phyloP scores from a whole-genome alignment of 345 rosid species.

The Rhodamnia argentea region DNA sequence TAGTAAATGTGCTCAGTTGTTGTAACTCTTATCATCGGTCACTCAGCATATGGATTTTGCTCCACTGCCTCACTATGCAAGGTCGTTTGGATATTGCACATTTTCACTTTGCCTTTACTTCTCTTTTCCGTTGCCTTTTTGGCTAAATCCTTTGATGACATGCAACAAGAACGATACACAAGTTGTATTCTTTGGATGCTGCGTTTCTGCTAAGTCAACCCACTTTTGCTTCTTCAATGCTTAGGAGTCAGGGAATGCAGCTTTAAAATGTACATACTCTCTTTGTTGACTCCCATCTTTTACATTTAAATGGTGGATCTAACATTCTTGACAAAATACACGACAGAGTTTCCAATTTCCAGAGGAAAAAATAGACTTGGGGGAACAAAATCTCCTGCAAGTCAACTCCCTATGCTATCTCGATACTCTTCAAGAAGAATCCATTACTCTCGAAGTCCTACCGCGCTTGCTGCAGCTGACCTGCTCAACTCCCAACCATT shows the following conservation, averaged over 20 bases:
- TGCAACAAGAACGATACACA: neutral
- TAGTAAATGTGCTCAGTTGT: neutral
- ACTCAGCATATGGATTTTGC: neutral
- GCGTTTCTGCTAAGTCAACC: neutral
- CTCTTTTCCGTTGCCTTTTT: neutral
- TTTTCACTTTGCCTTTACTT: neutral
- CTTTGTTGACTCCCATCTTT: neutral
- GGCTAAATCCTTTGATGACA: neutral
- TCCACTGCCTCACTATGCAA: neutral
- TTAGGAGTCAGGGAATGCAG: neutral
- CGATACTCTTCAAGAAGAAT: constrained; percentile 8
- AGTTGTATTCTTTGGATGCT: neutral
- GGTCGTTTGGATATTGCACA: neutral
- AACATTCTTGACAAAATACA: neutral
- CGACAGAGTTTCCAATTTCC: neutral
- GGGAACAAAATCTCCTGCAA: neutral
- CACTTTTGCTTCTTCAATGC: neutral
- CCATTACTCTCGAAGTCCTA: constrained; percentile 34
- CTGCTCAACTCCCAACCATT: constrained; percentile 63
- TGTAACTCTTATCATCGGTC: neutral
- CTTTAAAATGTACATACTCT: neutral
- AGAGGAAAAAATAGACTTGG: neutral
- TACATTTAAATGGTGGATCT: neutral
- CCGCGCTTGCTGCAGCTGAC: constrained; percentile 13
- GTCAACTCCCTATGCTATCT: neutral